Evolutionary conservation across 2,329 filamentous ascomycete species (phyloP).

Genomic region (Pseudopyrenochaeta lycopersici): DNA sequence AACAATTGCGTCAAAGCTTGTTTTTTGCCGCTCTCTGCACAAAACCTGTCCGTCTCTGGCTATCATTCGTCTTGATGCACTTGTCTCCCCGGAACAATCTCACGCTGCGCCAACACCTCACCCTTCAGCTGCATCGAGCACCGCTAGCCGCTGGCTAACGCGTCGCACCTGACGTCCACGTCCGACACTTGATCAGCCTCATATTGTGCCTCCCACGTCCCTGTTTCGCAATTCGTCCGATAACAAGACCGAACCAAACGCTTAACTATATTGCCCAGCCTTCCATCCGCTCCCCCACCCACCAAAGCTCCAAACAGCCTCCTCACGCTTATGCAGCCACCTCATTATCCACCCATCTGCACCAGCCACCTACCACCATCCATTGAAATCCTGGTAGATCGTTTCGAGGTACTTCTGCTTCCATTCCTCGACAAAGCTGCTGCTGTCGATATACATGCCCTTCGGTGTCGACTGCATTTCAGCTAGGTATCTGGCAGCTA

Average conservation of each 20-base stretch:
- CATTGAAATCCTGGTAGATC: slow-evolving; percentile 43
- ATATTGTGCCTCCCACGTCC: neutral
- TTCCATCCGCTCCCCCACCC: neutral
- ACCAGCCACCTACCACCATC: neutral
- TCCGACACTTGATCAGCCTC: neutral
- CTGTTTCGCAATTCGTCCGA: neutral
- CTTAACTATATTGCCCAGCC: slow-evolving; percentile 3
- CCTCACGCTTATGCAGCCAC: neutral
- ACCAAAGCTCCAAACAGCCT: neutral
- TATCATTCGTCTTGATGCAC: no score
- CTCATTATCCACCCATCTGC: neutral
- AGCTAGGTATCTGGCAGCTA: slow-evolving; percentile 34
- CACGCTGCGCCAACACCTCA: no score
- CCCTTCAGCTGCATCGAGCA: no score
- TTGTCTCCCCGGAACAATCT: no score
- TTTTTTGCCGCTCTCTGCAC: neutral
- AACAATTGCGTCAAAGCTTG: neutral
- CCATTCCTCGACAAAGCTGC: slow-evolving; percentile 17
- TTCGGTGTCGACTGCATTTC: slow-evolving; percentile 20
- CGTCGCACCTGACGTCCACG: neutral
- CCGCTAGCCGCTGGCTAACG: neutral
- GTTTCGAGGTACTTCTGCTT: slow-evolving; percentile 35
- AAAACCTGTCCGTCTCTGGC: neutral
- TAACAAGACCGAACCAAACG: neutral
- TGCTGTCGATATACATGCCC: neutral